Base-by-base conservation (phyloP, 192 early-diverging fungal species). In the Coemansia sp. region DNA sequence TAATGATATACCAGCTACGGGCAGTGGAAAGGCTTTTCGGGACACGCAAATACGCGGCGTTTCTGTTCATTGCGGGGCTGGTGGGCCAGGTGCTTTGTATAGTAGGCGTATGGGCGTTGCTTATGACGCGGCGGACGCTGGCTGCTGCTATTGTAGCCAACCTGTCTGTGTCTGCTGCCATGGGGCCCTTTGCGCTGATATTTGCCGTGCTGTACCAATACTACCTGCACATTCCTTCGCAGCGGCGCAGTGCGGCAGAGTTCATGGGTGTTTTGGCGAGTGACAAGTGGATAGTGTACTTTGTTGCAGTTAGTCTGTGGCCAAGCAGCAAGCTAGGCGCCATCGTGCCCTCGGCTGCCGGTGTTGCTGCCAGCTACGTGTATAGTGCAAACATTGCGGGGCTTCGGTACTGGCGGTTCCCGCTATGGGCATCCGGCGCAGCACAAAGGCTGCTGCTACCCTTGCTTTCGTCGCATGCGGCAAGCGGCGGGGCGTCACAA, bases 11-110 rank as follows among this genome's bases (percentile, higher is more conserved):
- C 61, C 60, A 63, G 28, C 60, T 74, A 16, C 65, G 71, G 5
- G 34, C 23, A 4, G 49, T 74, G 6, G 71, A 74, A 58, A 49
- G 71, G 23, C 23, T 67, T 26, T 45, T 74, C 25, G 71, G 71
- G 4, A 60, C 71, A 3, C 61, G 59, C n/a, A 61, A 37, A 31
- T 74, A 63, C 23, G 71, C 61, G 34, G 28, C 71, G 12, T 68
- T 74, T 58, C 10, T 74, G 0, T 67, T 68, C 29, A 66, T 61
- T 6, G 45, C 25, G 6, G 61, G 56, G 21, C 10, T 68, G 0
- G 71, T 74, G 3, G 65, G 61, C 0, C 65, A 68, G 35, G 25
- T 51, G 53, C 48, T 74, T 16, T n/a, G 43, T 12, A 31, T 67
- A 0, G 29, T n/a, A 1, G 7, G 45, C 34, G 29, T 57, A 8